phyloP scores from a whole-genome alignment of 352 stramenopile genomes.

The Globisporangium orthogonon region DNA sequence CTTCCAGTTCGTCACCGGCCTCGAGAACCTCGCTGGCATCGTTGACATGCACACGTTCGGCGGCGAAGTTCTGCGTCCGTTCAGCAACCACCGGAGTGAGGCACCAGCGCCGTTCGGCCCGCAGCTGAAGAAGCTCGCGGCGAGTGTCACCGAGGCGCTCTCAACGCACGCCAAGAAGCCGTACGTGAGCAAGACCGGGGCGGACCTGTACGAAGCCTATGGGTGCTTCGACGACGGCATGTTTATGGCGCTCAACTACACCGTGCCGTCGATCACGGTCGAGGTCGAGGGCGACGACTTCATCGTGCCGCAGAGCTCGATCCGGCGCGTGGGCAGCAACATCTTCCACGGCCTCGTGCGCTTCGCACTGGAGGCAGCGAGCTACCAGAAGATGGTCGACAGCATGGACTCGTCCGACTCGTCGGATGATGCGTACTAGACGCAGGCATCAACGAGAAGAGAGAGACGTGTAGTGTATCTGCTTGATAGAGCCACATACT shows the following conservation, averaged over 20 bases:
- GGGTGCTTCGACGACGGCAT: constrained; percentile 66
- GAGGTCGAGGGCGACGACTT: constrained; percentile 69
- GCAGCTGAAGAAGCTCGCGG: constrained; percentile 34
- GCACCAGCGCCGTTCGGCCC: constrained; percentile 44
- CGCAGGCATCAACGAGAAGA: too few species aligned
- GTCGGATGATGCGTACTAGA: not conserved
- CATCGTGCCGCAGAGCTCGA: constrained; percentile 47
- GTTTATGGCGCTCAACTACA: constrained; percentile 52
- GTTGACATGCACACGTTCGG: constrained; percentile 68
- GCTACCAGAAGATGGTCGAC: constrained; percentile 20
- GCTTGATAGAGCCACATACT: too few species aligned
- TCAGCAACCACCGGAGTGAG: constrained; percentile 36
- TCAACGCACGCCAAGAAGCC: constrained; percentile 25
- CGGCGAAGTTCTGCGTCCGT: constrained; percentile 54
- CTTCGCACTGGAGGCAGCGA: constrained; percentile 46
- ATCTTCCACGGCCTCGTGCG: constrained; percentile 50
- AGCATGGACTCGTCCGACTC: not conserved
- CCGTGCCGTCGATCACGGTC: constrained; percentile 56
- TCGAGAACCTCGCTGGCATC: constrained; percentile 36
- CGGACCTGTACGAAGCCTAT: constrained; percentile 56
- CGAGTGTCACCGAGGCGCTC: constrained; percentile 40
- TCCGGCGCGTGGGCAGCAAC: constrained; percentile 43
- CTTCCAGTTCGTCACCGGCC: constrained; percentile 44
- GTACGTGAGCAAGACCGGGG: constrained; percentile 51
- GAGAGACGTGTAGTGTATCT: too few species aligned